These are phyloP conservation scores for Litsea cubeba DNA, from an alignment of 164 flowering plant genomes.

Conservation along the genomic window DNA sequence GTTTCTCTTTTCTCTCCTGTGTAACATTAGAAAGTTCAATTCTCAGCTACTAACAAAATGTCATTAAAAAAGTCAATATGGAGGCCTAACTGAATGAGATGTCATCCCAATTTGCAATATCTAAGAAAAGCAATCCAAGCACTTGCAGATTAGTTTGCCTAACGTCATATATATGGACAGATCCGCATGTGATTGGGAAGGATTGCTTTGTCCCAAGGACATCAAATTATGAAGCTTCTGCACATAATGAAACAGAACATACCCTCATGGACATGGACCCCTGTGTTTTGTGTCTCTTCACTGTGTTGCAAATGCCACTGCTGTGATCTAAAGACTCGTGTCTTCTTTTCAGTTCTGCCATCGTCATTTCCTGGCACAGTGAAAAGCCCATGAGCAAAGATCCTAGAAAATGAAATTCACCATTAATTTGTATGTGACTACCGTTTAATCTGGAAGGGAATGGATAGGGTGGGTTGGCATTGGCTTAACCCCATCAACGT, in stretches of 20 bases:
- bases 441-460: background rate
- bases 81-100: too few species aligned
- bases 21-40: background rate
- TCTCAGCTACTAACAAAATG: background rate
- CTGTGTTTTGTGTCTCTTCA: constrained; percentile 55
- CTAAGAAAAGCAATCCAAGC: background rate
- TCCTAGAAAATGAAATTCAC: background rate
- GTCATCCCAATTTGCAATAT: background rate
- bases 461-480: background rate
- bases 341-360: constrained; percentile 61
- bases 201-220: too few species aligned
- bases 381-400: background rate
- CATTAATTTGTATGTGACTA: background rate
- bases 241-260: background rate
- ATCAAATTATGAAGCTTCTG: background rate
- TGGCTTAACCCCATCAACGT: too few species aligned
- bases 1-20: constrained; percentile 80
- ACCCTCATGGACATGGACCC: constrained; percentile 53
- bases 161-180: background rate
- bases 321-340: constrained; percentile 38
- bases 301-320: constrained; percentile 26
- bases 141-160: background rate
- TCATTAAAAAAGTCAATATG: background rate
- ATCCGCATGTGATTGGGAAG: background rate
- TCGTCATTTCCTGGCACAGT: constrained; percentile 17